Conservation (phyloP, 2,329 filamentous ascomycete species). For the Colletotrichum destructivum region DNA sequence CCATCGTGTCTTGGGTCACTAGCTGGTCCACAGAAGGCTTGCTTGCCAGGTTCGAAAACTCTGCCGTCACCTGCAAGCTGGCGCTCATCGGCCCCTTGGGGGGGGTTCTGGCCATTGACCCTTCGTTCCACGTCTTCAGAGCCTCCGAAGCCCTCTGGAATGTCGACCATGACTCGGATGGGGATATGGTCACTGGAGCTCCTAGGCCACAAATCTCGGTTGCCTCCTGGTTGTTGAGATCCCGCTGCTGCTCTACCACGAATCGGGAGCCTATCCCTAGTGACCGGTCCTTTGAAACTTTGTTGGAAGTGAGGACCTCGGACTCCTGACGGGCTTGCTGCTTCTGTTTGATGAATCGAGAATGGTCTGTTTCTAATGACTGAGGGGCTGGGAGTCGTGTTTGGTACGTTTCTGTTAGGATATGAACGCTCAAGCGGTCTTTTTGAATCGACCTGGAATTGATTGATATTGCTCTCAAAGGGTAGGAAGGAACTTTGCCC, state of each 20-base stretch:
- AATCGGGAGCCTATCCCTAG: background rate
- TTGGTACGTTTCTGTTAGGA: background rate
- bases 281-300: background rate
- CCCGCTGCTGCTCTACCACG: background rate
- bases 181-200: conserved; percentile 58
- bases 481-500: background rate
- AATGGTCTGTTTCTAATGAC: background rate
- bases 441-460: background rate
- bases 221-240: conserved; percentile 6
- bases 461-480: background rate
- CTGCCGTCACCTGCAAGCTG: background rate
- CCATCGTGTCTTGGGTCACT: background rate
- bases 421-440: background rate
- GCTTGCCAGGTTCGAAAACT: background rate
- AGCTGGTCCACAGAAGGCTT: background rate
- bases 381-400: background rate
- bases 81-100: conserved; percentile 1
- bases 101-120: conserved; percentile 36
- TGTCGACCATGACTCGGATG: conserved; percentile 49
- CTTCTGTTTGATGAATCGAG: background rate
- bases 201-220: conserved; percentile 12
- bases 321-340: background rate
- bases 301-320: background rate
- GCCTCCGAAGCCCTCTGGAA: conserved; percentile 48
- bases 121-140: conserved; percentile 12